Conservation (phyloP, 177 flowering plant genomes). For the Vitis hybrid region DNA sequence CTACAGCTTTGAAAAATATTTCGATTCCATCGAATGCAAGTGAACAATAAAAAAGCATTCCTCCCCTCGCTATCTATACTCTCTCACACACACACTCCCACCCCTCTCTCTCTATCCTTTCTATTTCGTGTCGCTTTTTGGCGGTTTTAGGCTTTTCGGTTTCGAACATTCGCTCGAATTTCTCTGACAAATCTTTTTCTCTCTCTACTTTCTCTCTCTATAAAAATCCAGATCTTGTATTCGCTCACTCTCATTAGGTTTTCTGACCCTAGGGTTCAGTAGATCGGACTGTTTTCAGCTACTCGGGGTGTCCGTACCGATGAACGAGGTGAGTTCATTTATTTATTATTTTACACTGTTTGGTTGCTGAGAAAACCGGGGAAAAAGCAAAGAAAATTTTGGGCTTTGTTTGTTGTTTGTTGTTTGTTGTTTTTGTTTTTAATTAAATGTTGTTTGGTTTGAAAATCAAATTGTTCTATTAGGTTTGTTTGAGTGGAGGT, state of each 20-base stretch:
- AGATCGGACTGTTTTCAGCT: constrained; percentile 19
- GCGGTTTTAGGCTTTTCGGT: constrained; percentile 22
- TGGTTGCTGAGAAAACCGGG: constrained; percentile 16
- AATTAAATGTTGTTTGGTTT: no score
- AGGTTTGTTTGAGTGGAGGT: no score
- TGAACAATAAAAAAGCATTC: background rate
- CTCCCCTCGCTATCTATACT: background rate
- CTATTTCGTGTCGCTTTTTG: constrained; percentile 23
- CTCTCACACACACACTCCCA: background rate
- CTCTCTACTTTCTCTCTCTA: background rate
- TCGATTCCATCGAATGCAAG: constrained; percentile 14
- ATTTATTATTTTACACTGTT: constrained; percentile 4
- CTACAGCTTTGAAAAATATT: background rate
- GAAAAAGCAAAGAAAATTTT: background rate
- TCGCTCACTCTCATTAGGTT: background rate
- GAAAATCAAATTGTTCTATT: no score
- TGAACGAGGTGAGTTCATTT: constrained; percentile 14
- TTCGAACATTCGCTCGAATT: constrained; percentile 27
- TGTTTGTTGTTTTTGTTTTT: background rate
- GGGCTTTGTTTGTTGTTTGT: background rate
- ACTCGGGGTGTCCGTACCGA: constrained; percentile 1
- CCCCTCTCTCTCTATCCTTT: background rate
- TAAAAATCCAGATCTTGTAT: background rate
- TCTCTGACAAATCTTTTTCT: constrained; percentile 13
- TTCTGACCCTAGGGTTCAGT: background rate